Evolutionary conservation across 1,284 basidiomycete species (phyloP).

Genomic region (Ganoderma sinense): DNA sequence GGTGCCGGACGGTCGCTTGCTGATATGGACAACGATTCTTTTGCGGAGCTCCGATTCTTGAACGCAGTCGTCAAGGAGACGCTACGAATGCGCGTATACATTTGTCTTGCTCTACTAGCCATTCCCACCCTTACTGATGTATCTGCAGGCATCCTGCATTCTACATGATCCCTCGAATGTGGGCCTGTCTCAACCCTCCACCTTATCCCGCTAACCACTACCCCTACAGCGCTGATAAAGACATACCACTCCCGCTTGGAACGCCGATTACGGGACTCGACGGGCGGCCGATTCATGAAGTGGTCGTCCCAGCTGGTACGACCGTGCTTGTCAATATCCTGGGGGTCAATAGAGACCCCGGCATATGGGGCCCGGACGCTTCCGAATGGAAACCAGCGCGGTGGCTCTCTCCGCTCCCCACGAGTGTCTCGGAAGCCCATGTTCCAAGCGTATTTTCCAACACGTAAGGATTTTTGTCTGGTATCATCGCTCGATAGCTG

Average conservation of each 20-base stretch:
- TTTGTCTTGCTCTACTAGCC: not conserved
- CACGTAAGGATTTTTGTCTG: slow-evolving; percentile 20
- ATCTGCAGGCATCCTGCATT: slow-evolving; percentile 15
- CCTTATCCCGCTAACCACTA: slow-evolving; percentile 43
- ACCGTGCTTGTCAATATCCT: slow-evolving; percentile 22
- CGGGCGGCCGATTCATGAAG: slow-evolving; percentile 3
- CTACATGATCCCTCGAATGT: slow-evolving; percentile 21
- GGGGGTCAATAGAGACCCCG: slow-evolving; percentile 33
- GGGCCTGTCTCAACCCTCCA: not conserved
- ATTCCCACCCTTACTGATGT: not conserved
- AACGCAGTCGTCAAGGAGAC: slow-evolving; percentile 55
- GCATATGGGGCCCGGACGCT: slow-evolving; percentile 52
- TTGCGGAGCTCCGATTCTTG: slow-evolving; percentile 50
- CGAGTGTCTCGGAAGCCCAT: slow-evolving; percentile 30
- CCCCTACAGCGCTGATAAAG: slow-evolving; percentile 28
- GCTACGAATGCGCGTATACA: slow-evolving; percentile 42
- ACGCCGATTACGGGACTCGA: slow-evolving; percentile 9
- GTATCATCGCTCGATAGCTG: not conserved
- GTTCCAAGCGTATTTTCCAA: slow-evolving; percentile 36
- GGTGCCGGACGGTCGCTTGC: slow-evolving; percentile 17
- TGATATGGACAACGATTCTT: slow-evolving; percentile 31
- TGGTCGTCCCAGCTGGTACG: slow-evolving; percentile 25
- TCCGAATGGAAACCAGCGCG: slow-evolving; percentile 50
- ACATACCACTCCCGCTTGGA: slow-evolving; percentile 14
- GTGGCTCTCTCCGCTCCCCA: slow-evolving; percentile 41